Evolutionary conservation across 139 green algal genomes (phyloP).

Genomic region (Closterium sp.): DNA sequence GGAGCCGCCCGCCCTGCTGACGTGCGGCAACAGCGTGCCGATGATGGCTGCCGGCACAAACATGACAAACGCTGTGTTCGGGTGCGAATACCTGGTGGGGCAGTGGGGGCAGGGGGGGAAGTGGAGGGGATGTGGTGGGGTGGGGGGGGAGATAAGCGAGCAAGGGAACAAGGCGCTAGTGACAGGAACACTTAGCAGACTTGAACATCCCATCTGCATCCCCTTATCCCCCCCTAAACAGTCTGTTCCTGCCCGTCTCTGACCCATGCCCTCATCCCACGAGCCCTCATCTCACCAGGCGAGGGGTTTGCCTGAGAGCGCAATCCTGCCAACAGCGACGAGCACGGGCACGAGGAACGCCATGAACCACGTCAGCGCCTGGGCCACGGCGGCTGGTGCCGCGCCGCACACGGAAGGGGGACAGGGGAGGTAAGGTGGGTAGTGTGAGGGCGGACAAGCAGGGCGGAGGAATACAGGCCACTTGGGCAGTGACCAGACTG

Average conservation of each 20-base stretch:
- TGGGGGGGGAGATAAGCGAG: not conserved
- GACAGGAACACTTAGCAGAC: too few relatives aligned
- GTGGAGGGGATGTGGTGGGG: not conserved
- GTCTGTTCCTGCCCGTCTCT: not conserved
- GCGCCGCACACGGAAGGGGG: not conserved
- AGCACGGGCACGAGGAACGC: not conserved
- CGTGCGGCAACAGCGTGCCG: conserved; percentile 2
- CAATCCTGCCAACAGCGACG: not conserved
- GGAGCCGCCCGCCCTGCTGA: not conserved
- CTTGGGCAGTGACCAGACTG: not conserved
- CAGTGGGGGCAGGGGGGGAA: not conserved
- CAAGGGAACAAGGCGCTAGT: too few relatives aligned
- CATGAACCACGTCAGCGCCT: not conserved
- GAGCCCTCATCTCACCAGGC: not conserved
- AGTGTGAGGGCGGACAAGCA: not conserved
- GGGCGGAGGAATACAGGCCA: not conserved
- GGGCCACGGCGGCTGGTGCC: not conserved
- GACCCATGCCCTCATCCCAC: too few relatives aligned
- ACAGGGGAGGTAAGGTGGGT: not conserved
- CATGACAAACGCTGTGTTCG: not conserved
- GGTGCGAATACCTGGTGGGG: not conserved
- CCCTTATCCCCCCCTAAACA: too few relatives aligned
- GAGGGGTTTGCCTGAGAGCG: not conserved
- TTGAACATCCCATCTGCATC: too few relatives aligned
- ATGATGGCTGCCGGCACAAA: conserved; percentile 7